Evolutionary conservation across 2,329 filamentous ascomycete genomes (phyloP).

Genomic region (Colletotrichum tamarilloi): DNA sequence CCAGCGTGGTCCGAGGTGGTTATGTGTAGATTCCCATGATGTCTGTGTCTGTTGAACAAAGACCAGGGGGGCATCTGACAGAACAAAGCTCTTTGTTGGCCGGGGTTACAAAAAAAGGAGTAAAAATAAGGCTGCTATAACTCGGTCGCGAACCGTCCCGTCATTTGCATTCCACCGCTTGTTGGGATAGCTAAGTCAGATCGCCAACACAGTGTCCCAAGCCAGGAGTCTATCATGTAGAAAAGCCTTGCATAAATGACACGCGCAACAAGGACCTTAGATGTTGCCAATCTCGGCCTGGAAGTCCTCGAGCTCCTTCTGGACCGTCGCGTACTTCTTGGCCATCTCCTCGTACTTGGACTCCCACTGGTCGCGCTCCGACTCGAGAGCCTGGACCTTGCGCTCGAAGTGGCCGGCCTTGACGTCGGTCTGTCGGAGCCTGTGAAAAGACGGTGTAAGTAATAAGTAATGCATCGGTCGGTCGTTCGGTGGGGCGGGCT

Average conservation of each 20-base stretch:
- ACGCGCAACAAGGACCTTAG: constrained; percentile 58
- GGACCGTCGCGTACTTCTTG: constrained; percentile 84
- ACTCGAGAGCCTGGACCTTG: constrained; percentile 97
- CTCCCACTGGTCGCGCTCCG: constrained; percentile 94
- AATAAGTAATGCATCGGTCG: constrained; percentile 25
- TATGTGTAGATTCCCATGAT: constrained; percentile 13
- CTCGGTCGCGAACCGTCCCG: constrained; percentile 26
- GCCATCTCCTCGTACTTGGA: constrained; percentile 97
- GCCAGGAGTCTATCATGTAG: constrained; percentile 27
- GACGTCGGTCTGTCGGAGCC: constrained; percentile 98
- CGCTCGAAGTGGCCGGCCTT: constrained; percentile 99
- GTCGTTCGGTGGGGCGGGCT: constrained; percentile 21
- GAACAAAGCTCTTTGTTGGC: constrained; percentile 31
- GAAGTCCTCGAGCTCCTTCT: constrained; percentile 94
- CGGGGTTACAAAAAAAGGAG: constrained; percentile 31
- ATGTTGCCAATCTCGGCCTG: constrained; percentile 94
- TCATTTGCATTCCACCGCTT: constrained; percentile 30
- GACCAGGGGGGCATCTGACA: constrained; percentile 12
- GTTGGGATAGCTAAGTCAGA: constrained; percentile 26
- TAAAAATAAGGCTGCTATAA: constrained; percentile 33
- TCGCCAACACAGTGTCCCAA: constrained; percentile 30
- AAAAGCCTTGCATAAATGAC: constrained; percentile 23
- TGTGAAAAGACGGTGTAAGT: constrained; percentile 52
- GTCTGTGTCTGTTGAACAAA: constrained; percentile 2
- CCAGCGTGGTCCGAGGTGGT: constrained; percentile 26